phyloP scores from a whole-genome alignment of 345 rosid genomes.

The Syzygium oleosum region DNA sequence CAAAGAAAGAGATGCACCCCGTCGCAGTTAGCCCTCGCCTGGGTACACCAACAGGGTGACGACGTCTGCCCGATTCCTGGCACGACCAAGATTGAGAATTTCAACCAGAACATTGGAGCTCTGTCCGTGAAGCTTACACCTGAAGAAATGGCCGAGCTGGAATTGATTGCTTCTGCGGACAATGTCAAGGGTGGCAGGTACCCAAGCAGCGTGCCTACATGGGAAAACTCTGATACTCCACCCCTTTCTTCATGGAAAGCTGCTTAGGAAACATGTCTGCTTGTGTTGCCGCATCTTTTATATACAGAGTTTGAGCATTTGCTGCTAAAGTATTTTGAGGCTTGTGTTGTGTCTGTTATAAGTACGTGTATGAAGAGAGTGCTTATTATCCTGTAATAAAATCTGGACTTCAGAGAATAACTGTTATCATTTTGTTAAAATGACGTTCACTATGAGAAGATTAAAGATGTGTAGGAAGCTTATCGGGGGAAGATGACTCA shows the following conservation, averaged over 20 bases:
- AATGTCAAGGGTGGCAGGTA: constrained; percentile 42
- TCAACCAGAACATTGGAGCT: constrained; percentile 50
- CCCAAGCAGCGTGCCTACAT: not conserved
- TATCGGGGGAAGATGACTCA: too few species aligned
- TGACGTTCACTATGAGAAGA: too few species aligned
- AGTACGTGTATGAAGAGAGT: too few species aligned
- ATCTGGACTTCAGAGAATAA: too few species aligned
- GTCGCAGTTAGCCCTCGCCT: constrained; percentile 62
- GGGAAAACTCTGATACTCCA: constrained; percentile 36
- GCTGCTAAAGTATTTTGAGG: not conserved
- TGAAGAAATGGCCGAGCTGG: constrained; percentile 52
- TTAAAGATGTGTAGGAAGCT: too few species aligned
- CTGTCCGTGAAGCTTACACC: constrained; percentile 42
- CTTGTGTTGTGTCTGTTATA: too few species aligned
- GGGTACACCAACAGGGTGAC: constrained; percentile 60
- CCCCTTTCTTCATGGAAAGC: constrained; percentile 44
- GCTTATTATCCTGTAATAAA: too few species aligned
- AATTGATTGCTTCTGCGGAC: constrained; percentile 27
- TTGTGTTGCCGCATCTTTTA: not conserved
- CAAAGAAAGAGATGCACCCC: constrained; percentile 46
- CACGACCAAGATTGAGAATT: constrained; percentile 51
- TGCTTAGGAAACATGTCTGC: not conserved
- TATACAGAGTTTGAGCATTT: not conserved
- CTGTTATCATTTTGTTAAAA: too few species aligned
- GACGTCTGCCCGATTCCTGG: constrained; percentile 67